These are phyloP conservation scores for Pseudopyricularia javanii DNA, from an alignment of 2,329 filamentous ascomycete genomes.

Conservation along the genomic window DNA sequence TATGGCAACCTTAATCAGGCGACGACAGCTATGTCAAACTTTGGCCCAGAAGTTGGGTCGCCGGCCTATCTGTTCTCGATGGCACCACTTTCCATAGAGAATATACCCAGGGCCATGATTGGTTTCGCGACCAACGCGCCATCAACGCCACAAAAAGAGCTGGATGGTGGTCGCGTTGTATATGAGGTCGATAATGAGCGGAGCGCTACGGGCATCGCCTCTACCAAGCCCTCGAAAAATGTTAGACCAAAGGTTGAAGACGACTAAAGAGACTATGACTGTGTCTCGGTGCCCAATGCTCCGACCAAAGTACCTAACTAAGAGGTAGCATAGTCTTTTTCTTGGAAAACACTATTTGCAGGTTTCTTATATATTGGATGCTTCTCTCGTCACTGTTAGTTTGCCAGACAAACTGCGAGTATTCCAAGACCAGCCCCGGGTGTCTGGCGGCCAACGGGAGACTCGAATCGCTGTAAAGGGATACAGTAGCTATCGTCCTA, in stretches of 20 bases:
- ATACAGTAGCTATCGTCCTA: too few relatives aligned
- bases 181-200: background rate
- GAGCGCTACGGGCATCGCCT: background rate
- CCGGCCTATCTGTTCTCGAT: background rate
- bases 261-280: too few relatives aligned
- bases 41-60: background rate
- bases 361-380: too few relatives aligned
- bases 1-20: background rate
- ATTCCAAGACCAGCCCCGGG: too few relatives aligned
- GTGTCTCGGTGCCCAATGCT: too few relatives aligned
- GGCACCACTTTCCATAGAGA: background rate
- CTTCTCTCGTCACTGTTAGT: too few relatives aligned
- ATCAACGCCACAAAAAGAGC: background rate
- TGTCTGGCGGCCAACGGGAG: too few relatives aligned
- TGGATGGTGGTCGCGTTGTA: background rate
- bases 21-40: background rate
- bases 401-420: too few relatives aligned
- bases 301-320: too few relatives aligned
- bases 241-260: constrained; percentile 1
- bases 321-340: too few relatives aligned
- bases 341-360: too few relatives aligned
- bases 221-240: background rate
- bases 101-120: background rate
- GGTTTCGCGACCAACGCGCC: background rate
- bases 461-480: too few relatives aligned